These are phyloP conservation scores for Penicillium cinerascens DNA, from an alignment of 495 filamentous ascomycete species.

Conservation along the genomic window DNA sequence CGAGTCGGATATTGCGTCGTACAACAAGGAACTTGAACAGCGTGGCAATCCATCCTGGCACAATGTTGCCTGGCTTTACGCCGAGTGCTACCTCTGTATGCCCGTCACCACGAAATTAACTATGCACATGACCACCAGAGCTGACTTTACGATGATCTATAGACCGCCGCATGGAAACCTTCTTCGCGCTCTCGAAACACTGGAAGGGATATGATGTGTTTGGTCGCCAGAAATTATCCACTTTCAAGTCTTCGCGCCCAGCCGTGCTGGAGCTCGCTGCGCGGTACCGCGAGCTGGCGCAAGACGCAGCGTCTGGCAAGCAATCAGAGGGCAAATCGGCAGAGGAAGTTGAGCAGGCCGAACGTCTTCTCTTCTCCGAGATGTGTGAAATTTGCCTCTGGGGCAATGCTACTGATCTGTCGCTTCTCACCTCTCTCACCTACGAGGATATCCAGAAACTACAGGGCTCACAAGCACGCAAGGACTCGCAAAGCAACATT, in stretches of 20 bases:
- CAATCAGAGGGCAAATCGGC: slow-evolving; percentile 30
- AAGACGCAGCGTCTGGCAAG: slow-evolving; percentile 47
- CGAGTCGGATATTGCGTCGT: slow-evolving; percentile 67
- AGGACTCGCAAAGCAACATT: slow-evolving; percentile 82
- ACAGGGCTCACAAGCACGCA: slow-evolving; percentile 82
- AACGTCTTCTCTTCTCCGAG: slow-evolving; percentile 77
- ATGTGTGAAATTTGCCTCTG: slow-evolving; percentile 97
- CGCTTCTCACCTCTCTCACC: slow-evolving; percentile 80
- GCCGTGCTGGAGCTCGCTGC: slow-evolving; percentile 86
- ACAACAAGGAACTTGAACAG: slow-evolving; percentile 80
- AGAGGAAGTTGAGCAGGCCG: slow-evolving; percentile 60
- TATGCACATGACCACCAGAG: not conserved
- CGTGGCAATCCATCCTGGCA: slow-evolving; percentile 78
- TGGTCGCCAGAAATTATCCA: slow-evolving; percentile 82
- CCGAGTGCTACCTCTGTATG: slow-evolving; percentile 94
- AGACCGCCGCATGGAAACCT: slow-evolving; percentile 68
- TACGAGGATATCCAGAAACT: slow-evolving; percentile 97
- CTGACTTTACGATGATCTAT: slow-evolving; percentile 17
- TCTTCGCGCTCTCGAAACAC: slow-evolving; percentile 70
- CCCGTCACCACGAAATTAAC: slow-evolving; percentile 17
- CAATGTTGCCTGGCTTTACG: slow-evolving; percentile 78
- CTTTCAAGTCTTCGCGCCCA: slow-evolving; percentile 87
- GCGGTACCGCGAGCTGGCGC: slow-evolving; percentile 64
- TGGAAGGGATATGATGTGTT: slow-evolving; percentile 97
- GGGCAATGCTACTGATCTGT: slow-evolving; percentile 96